Percentiles rank a stretch among this genome's conserved stretches.
Conservation (phyloP, 2,329 filamentous ascomycete species). For the Biscogniauxia marginata region DNA sequence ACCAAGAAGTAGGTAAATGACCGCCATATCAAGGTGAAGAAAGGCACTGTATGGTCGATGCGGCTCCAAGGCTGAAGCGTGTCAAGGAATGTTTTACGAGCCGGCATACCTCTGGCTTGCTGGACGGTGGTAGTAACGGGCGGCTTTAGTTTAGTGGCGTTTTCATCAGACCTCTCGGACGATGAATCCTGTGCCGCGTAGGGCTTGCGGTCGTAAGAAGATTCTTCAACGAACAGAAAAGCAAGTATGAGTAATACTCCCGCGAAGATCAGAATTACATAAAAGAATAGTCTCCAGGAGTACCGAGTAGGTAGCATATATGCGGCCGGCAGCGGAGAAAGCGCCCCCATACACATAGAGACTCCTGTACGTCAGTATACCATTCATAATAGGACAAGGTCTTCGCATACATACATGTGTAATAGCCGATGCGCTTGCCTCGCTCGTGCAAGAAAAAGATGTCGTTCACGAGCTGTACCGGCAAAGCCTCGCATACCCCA, state of each 20-base stretch:
- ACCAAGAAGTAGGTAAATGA: slow-evolving; percentile 45
- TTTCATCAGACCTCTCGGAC: slow-evolving; percentile 9
- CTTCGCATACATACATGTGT: slow-evolving; percentile 42
- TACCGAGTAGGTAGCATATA: slow-evolving; percentile 60
- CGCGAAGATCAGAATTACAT: slow-evolving; percentile 57
- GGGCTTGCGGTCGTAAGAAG: slow-evolving; percentile 40
- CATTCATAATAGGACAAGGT: neutral
- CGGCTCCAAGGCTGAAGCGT: slow-evolving; percentile 39
- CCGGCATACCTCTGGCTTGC: slow-evolving; percentile 23
- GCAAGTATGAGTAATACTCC: slow-evolving; percentile 42
- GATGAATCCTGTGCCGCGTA: slow-evolving; percentile 10
- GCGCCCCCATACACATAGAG: slow-evolving; percentile 54
- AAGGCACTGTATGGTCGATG: slow-evolving; percentile 37
- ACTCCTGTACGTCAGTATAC: slow-evolving; percentile 32
- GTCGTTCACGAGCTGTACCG: slow-evolving; percentile 45
- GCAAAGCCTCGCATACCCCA: slow-evolving; percentile 44
- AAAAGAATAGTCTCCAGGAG: slow-evolving; percentile 62
- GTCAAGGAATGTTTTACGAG: slow-evolving; percentile 37
- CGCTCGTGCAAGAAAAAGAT: slow-evolving; percentile 47
- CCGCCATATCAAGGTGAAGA: slow-evolving; percentile 40
- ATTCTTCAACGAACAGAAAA: slow-evolving; percentile 54
- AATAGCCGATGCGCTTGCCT: slow-evolving; percentile 57
- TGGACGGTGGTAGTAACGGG: slow-evolving; percentile 18
- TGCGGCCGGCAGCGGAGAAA: slow-evolving; percentile 56
- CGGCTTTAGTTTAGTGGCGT: slow-evolving; percentile 24